Evolutionary conservation across 2,329 filamentous ascomycete species (phyloP).

Genomic region (Arthrobotrys megalospora): DNA sequence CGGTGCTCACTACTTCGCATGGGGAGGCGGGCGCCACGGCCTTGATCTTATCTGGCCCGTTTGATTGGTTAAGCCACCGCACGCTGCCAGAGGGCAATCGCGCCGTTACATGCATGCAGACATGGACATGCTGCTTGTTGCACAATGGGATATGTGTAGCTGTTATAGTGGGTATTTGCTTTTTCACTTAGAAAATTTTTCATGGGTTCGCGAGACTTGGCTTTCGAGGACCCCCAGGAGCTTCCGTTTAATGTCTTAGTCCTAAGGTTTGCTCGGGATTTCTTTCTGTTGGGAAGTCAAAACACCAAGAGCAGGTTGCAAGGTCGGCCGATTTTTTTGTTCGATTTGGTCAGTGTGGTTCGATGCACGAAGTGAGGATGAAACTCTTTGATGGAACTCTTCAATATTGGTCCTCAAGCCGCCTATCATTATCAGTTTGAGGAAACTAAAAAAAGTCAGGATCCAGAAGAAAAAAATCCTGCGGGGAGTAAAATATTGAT

Average conservation of each 20-base stretch:
- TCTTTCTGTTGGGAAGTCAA: conserved; percentile 56
- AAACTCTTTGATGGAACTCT: conserved; percentile 45
- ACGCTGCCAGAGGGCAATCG: conserved; percentile 56
- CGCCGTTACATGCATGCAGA: conserved; percentile 62
- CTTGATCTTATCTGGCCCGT: conserved; percentile 52
- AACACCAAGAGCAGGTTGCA: conserved; percentile 37
- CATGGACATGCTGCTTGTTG: conserved; percentile 51
- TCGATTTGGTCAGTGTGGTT: conserved; percentile 52
- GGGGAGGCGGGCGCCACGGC: conserved; percentile 46
- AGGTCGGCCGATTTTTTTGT: conserved; percentile 28
- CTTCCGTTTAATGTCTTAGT: conserved; percentile 59
- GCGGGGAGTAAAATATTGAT: conserved; percentile 14
- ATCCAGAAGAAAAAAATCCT: conserved; percentile 8
- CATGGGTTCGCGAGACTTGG: conserved; percentile 53
- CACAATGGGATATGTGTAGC: conserved; percentile 55
- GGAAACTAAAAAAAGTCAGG: conserved; percentile 46
- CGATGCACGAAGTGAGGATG: conserved; percentile 50
- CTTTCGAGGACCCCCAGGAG: conserved; percentile 41
- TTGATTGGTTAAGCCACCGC: conserved; percentile 59
- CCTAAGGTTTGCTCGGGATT: conserved; percentile 29
- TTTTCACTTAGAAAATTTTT: conserved; percentile 54
- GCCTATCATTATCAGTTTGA: conserved; percentile 41
- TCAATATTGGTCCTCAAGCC: conserved; percentile 16
- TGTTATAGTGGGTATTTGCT: conserved; percentile 44
- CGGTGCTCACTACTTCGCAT: conserved; percentile 43